Conservation (phyloP, 192 early-diverging fungal species). For the Linnemannia schmuckeri region DNA sequence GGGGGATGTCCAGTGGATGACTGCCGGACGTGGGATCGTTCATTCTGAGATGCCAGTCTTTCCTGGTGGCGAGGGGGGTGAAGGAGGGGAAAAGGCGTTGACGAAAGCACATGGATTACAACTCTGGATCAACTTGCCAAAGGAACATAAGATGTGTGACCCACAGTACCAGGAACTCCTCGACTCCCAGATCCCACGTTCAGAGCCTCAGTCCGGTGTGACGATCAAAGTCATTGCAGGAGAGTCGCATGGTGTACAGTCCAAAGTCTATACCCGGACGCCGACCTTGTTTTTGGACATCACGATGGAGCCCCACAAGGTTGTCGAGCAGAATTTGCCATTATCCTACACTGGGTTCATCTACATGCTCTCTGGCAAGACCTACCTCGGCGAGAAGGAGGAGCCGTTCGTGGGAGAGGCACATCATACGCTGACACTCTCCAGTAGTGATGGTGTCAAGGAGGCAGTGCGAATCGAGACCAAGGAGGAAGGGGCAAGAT, state of each 20-base stretch:
- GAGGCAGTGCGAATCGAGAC: slow-evolving; percentile 31
- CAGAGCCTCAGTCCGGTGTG: slow-evolving; percentile 18
- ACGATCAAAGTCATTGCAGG: slow-evolving; percentile 46
- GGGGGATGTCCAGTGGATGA: slow-evolving; percentile 77
- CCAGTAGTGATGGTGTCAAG: slow-evolving; percentile 21
- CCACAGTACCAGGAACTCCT: slow-evolving; percentile 62
- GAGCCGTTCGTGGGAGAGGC: slow-evolving; percentile 14
- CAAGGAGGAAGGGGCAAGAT: slow-evolving; percentile 33
- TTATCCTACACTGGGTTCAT: slow-evolving; percentile 42
- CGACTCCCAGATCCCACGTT: slow-evolving; percentile 49
- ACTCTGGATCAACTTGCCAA: slow-evolving; percentile 81
- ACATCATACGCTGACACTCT: slow-evolving; percentile 31
- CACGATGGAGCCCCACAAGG: slow-evolving; percentile 25
- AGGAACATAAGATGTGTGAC: slow-evolving; percentile 66
- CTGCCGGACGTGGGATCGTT: slow-evolving; percentile 75
- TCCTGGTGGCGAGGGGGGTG: slow-evolving; percentile 55
- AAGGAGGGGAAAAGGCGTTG: slow-evolving; percentile 31
- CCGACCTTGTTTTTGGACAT: slow-evolving; percentile 52
- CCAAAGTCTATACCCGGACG: slow-evolving; percentile 30
- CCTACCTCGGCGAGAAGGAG: slow-evolving; percentile 27
- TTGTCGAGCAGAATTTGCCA: slow-evolving; percentile 38
- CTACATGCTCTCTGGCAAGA: slow-evolving; percentile 40
- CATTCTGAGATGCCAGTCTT: slow-evolving; percentile 67
- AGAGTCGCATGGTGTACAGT: slow-evolving; percentile 25
- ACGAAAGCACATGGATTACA: slow-evolving; percentile 65